These are phyloP conservation scores for Arabis alpina DNA, from an alignment of 345 rosid species.

Conservation along the genomic window DNA sequence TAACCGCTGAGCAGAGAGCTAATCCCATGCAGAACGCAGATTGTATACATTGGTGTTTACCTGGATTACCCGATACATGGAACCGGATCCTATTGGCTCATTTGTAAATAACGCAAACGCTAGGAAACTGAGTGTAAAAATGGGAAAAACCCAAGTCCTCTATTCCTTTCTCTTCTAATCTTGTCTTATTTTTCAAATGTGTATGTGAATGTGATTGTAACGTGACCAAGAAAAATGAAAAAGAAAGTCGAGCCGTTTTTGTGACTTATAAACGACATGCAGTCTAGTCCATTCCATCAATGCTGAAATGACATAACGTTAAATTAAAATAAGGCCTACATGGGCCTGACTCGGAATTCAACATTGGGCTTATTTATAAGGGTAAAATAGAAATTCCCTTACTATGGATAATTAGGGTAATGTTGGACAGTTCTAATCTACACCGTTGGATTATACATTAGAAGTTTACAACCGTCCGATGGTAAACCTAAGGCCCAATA, in stretches of 20 bases:
- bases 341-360: neutral
- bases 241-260: neutral
- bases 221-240: neutral
- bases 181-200: neutral
- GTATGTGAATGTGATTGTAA: neutral
- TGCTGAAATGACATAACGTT: too few relatives aligned
- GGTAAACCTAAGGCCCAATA: neutral
- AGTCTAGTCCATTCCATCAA: neutral
- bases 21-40: conserved; percentile 75
- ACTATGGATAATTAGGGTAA: neutral
- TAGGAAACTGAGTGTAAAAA: conserved; percentile 19
- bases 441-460: neutral
- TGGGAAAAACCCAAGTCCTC: conserved; percentile 18
- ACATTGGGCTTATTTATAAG: neutral
- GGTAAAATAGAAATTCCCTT: neutral
- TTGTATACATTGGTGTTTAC: conserved; percentile 98
- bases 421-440: neutral
- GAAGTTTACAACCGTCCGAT: conserved; percentile 24
- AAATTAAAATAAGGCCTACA: neutral
- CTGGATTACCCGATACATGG: conserved; percentile 93
- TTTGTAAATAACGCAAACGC: conserved; percentile 49
- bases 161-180: neutral
- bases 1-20: conserved; percentile 66
- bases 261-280: neutral
- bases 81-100: conserved; percentile 75